Evolutionary conservation across 2,329 filamentous ascomycete species (phyloP), one percentile per base, ranked within the genome.

Genomic region (Sclerotinia trifoliorum): DNA sequence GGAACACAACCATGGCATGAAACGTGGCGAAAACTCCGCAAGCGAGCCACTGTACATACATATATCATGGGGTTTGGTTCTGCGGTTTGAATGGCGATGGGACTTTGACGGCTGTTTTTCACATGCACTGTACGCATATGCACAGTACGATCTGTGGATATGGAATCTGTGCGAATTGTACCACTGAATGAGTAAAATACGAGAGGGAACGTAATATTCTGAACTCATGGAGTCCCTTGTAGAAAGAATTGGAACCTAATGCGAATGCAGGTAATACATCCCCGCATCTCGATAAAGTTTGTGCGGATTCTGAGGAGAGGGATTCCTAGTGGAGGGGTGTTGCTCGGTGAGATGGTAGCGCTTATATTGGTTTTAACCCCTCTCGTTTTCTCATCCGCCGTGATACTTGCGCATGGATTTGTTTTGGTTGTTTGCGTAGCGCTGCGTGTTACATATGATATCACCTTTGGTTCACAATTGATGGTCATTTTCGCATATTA

Each of bases 51-150:
- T 32, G n/a, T 42, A 32, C 65, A 1, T 1, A 15, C 65, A 1
- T 1, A 15, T 24, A 29, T 19, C 35, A 55, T 29, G 24, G 62
- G 49, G 15, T 67, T 21, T 67, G 56, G 48, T 67, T 62, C 24
- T 67, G 63, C 24, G 39, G 51, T 56, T 5, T 19, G 13, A 11
- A 44, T 32, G 17, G 56, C 1, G 46, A 67, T 5, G 65, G 48
- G 8, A 19, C 48, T 19, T 15, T 67, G 24, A 32, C 10, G 15
- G 56, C 39, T 17, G 35, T 10, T 17, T n/a, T 52, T 7, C n/a
- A 62, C 21, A 2, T 35, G n/a, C 46, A 62, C 46, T 35, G 32
- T 35, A 35, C 32, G 32, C 32, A 2, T 35, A 6, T 35, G 35
- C 35, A 10, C 35, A 62, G 65, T 35, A 52, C 46, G 15, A 26